These are phyloP conservation scores for Hemisphaericaspora nanyangensis DNA, from an alignment of 805 yeast species.

Conservation along the genomic window DNA sequence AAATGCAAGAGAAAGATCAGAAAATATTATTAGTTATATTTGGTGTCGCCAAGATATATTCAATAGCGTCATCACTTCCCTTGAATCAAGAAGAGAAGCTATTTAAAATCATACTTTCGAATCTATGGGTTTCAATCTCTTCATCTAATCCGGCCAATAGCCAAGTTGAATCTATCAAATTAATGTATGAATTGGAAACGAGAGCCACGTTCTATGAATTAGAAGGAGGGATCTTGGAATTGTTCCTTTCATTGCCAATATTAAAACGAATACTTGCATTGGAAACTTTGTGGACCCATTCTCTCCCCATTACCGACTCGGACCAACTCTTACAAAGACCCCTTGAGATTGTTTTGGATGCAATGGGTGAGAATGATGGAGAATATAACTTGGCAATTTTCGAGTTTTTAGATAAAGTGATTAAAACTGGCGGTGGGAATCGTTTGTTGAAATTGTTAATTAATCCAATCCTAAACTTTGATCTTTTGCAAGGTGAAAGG, in stretches of 20 bases:
- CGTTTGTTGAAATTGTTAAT: conserved; percentile 58
- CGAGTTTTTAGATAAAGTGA: conserved; percentile 10
- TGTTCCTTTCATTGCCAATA: conserved; percentile 39
- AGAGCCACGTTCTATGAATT: conserved; percentile 50
- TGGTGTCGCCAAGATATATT: conserved; percentile 40
- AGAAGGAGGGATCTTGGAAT: conserved; percentile 68
- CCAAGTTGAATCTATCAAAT: conserved; percentile 69
- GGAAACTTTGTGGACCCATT: conserved; percentile 70
- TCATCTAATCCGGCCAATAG: conserved; percentile 45
- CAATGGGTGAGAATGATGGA: conserved; percentile 14
- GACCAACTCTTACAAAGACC: conserved; percentile 58
- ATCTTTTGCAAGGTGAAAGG: conserved; percentile 28
- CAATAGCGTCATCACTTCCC: conserved; percentile 27
- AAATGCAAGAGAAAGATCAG: neutral
- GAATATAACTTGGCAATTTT: conserved; percentile 7
- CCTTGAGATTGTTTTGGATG: conserved; percentile 64
- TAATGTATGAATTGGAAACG: conserved; percentile 59
- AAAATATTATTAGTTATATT: conserved; percentile 30
- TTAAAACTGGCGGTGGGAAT: conserved; percentile 51
- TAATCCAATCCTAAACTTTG: conserved; percentile 46
- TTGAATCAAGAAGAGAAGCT: conserved; percentile 32
- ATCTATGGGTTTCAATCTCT: conserved; percentile 54
- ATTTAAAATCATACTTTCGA: conserved; percentile 38
- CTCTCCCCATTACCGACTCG: conserved; percentile 46
- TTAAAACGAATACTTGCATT: conserved; percentile 49